These are phyloP conservation scores for Allium fistulosum DNA, from an alignment of 106 monocot species.

Conservation along the genomic window DNA sequence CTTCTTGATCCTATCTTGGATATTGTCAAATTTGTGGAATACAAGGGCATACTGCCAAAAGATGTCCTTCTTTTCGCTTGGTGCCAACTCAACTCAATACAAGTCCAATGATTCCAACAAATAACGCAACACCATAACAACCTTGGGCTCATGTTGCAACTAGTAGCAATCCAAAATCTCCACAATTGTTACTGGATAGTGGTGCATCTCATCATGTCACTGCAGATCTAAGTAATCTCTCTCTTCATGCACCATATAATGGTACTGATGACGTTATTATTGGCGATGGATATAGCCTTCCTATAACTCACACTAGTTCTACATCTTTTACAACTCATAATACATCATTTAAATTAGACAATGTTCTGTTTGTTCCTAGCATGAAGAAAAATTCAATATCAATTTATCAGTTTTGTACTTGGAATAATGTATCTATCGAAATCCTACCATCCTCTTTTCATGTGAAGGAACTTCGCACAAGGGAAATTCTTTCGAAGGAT, in stretches of 20 bases:
- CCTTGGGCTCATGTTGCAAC: no score
- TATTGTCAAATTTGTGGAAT: no score
- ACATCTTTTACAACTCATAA: neutral
- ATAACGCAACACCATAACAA: no score
- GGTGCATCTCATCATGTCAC: no score
- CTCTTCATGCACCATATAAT: neutral
- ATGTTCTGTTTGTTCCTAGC: neutral
- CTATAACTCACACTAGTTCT: neutral
- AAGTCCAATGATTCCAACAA: no score
- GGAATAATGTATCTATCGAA: neutral
- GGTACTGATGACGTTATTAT: neutral
- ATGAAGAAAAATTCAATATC: neutral
- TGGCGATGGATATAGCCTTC: neutral
- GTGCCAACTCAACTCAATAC: no score
- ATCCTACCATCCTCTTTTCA: neutral
- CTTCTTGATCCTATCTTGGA: no score
- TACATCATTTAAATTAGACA: neutral
- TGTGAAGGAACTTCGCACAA: neutral
- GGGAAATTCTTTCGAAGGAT: neutral
- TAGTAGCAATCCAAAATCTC: no score
- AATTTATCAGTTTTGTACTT: neutral
- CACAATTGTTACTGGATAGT: no score
- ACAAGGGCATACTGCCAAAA: no score
- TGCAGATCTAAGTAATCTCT: no score
- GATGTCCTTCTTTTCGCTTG: no score